Base-by-base conservation (phyloP, 129 eudicot genomes). In the Centella asiatica region DNA sequence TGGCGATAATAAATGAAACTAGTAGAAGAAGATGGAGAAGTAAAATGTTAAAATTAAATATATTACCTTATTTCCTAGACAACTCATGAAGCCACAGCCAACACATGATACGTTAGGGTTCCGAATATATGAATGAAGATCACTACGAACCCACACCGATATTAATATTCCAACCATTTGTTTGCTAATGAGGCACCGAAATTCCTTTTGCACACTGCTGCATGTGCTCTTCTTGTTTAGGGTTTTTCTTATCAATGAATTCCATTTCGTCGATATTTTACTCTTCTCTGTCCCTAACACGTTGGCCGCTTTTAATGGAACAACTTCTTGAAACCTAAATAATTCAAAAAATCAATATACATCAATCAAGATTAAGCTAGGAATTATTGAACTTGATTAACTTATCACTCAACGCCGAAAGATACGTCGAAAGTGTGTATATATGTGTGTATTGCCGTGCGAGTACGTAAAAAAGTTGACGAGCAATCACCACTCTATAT, bases 261-360 rank as follows among this genome's bases (percentile, higher is more conserved):
- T 55, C 81, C 81, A 77, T 28, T 76, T 60, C 55, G 34, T 45
- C 27, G 60, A 65, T 19, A 71, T 15, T 15, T 36, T 34, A 19
- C 20, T 65, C 26, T 76, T 71, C 11, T 71, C 77, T 22, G 60
- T 13, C 14, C 67, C 70, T 37, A 76, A 44, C 40, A 76, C 54
- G 44, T 76, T 76, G 0, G 72, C 73, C 1, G 74, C 73, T 44
- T 63, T 76, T 34, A 76, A 70, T 13, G 81, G 81, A 57, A 76
- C 77, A 44, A 76, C 68, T 76, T 76, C 81, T 71, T 76, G 81
- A 53, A 76, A 76, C 77, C 81, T 76, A 58, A 9, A 8, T 0
- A 27, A 25, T 11, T 19, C 3, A 9, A 54, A 2, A 26, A 5
- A 39, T 29, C 24, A 18, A 37, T 14, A 60, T 32, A 49, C 62